Percentiles rank a stretch among this genome's conserved stretches.
Evolutionary conservation across 2,329 filamentous ascomycete genomes (phyloP).

Genomic region (Xylaria sp.): DNA sequence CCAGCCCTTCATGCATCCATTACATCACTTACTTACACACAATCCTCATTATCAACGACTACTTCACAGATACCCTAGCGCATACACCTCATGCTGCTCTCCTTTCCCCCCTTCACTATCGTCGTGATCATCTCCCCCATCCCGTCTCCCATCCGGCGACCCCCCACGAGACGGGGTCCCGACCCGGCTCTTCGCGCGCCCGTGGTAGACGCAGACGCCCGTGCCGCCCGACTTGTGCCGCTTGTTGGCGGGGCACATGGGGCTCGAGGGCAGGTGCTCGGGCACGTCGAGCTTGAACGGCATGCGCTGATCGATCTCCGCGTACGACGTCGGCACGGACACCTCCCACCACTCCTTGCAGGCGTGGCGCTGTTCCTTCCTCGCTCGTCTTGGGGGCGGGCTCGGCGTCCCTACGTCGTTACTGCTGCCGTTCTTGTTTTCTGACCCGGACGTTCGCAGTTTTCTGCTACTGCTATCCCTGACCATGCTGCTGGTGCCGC

Average conservation of each 20-base stretch:
- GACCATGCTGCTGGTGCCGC: slow-evolving; percentile 6
- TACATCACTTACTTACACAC: slow-evolving; percentile 30
- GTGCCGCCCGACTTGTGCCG: slow-evolving; percentile 58
- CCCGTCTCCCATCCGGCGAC: not conserved
- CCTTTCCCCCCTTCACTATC: slow-evolving; percentile 37
- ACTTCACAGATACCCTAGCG: too few relatives aligned
- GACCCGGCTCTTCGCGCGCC: slow-evolving; percentile 47
- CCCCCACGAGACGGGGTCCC: not conserved
- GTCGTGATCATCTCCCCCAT: slow-evolving; percentile 31
- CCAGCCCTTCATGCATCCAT: not conserved
- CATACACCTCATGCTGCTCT: slow-evolving; percentile 1
- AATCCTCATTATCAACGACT: slow-evolving; percentile 11
- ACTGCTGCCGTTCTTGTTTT: not conserved
- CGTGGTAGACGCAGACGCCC: slow-evolving; percentile 63
- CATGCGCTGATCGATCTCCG: slow-evolving; percentile 32
- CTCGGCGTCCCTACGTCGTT: slow-evolving; percentile 1
- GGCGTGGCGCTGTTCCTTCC: not conserved
- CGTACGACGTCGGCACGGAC: slow-evolving; percentile 40
- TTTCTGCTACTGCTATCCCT: not conserved
- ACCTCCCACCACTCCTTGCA: slow-evolving; percentile 51
- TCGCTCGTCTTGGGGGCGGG: slow-evolving; percentile 9
- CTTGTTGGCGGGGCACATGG: slow-evolving; percentile 62
- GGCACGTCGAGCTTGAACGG: slow-evolving; percentile 62
- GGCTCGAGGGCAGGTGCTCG: slow-evolving; percentile 63
- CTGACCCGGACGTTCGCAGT: not conserved